Percentiles rank a stretch among this genome's conserved stretches.
These are phyloP conservation scores for Knufia fluminis DNA, from an alignment of 2,329 filamentous ascomycete species.

Conservation along the genomic window DNA sequence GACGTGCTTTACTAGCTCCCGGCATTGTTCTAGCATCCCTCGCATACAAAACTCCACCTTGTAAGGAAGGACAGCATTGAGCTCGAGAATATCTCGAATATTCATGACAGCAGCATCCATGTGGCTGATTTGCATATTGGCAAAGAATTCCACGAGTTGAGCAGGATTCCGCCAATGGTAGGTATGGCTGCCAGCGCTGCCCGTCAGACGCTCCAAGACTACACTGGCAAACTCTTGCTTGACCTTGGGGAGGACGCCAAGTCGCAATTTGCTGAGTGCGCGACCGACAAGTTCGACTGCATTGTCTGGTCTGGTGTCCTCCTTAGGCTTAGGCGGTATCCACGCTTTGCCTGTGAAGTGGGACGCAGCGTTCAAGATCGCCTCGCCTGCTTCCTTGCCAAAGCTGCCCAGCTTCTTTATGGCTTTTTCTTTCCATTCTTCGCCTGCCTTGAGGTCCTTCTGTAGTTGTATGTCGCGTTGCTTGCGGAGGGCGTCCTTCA, in stretches of 20 bases:
- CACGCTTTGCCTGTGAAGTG: background rate
- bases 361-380: background rate
- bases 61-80: slow-evolving; percentile 2
- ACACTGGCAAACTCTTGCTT: background rate
- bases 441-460: slow-evolving; percentile 19
- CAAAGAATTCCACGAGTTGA: background rate
- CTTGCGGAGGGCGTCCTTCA: slow-evolving; percentile 22
- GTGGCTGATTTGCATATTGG: background rate
- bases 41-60: background rate
- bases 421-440: slow-evolving; percentile 10
- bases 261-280: background rate
- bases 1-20: background rate
- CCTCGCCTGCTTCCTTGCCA: background rate
- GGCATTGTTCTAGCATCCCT: background rate
- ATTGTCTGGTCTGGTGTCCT: background rate
- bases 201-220: background rate
- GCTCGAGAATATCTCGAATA: slow-evolving; percentile 1
- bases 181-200: background rate
- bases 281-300: slow-evolving; percentile 1
- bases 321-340: background rate
- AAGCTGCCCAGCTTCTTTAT: slow-evolving; percentile 1
- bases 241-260: background rate
- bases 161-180: slow-evolving; percentile 2
- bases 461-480: slow-evolving; percentile 21
- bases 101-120: slow-evolving; percentile 6